phyloP scores from a whole-genome alignment of 257 asterid species.

The Ballota nigra region DNA sequence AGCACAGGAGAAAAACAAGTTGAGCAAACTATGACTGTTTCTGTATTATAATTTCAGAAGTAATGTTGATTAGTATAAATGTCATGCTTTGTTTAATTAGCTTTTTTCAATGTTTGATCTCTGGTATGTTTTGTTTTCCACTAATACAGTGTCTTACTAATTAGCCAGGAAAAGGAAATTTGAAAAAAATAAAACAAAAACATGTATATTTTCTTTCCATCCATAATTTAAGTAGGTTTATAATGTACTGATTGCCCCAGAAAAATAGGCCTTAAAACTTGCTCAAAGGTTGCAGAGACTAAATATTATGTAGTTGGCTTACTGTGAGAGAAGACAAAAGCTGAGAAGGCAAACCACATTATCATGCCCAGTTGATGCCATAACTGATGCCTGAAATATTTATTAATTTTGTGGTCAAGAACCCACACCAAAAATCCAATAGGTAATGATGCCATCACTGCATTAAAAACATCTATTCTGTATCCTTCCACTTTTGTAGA shows the following conservation, averaged over 20 bases:
- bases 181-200: background rate
- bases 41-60: too few relatives aligned
- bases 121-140: too few relatives aligned
- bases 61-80: too few relatives aligned
- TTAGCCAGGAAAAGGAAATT: background rate
- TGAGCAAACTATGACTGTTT: too few relatives aligned
- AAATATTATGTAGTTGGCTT: slow-evolving; percentile 6
- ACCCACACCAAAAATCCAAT: slow-evolving; percentile 24
- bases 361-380: slow-evolving; percentile 42
- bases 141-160: too few relatives aligned
- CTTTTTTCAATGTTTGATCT: too few relatives aligned
- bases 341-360: slow-evolving; percentile 51
- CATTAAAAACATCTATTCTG: slow-evolving; percentile 44
- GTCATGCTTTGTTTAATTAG: too few relatives aligned
- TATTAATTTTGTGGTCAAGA: slow-evolving; percentile 22
- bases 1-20: too few relatives aligned
- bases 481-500: slow-evolving; percentile 28
- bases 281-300: background rate
- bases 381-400: slow-evolving; percentile 16
- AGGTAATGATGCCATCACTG: slow-evolving; percentile 44
- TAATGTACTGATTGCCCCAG: background rate
- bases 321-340: slow-evolving; percentile 31
- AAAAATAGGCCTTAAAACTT: background rate
- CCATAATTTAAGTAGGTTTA: background rate
- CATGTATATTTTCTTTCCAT: background rate